Evolutionary conservation across 768 basidiomycete species (phyloP), one percentile per base, ranked within the genome.

Genomic region (Hirschioporus abietinus): DNA sequence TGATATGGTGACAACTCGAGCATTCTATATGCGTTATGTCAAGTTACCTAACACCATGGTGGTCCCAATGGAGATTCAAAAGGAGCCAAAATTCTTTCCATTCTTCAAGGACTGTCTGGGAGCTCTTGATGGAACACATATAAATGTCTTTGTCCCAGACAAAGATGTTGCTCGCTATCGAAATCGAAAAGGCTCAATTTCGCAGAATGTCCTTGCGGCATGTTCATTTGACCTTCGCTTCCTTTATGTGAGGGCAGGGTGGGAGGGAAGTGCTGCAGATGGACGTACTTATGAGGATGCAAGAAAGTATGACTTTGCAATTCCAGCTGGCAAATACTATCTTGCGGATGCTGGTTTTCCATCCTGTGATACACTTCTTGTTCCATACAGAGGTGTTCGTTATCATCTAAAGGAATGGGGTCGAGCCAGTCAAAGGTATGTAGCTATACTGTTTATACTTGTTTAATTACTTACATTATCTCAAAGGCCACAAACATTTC

Each of bases 221-320:
- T 78, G 75, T 15, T 69, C 70, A 0, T 81, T 81, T 63, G 63
- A 72, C 35, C 64, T 81, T 30, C 42, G 64, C 1, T 82, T 83
- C 63, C 69, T 72, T 6, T 83, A 81, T 68, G 59, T 79, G 7
- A 67, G 79, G 3, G 76, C 72, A 65, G 78, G 80, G 0, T 82
- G 78, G 76, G 81, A 83, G 58, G 81, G 81, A 0, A 76, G 74
- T 36, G 72, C 73, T 5, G 71, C 79, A 2, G 79, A 83, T 74
- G 69, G 73, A 18, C 66, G 68, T 0, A 71, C 81, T 23, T 81
- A 71, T 69, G 42, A 72, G 5, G 61, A 77, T 70, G 75, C 78
- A 4, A 69, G 70, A 1, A 1, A 66, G 0, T 60, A 63, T 7
- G 75, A 76, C 67, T 72, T 82, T 34, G 58, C 35, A 0, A 76